Evolutionary conservation across 2,329 filamentous ascomycete species (phyloP), one percentile per base, ranked within the genome.

Genomic region (Monilinia fructigena): DNA sequence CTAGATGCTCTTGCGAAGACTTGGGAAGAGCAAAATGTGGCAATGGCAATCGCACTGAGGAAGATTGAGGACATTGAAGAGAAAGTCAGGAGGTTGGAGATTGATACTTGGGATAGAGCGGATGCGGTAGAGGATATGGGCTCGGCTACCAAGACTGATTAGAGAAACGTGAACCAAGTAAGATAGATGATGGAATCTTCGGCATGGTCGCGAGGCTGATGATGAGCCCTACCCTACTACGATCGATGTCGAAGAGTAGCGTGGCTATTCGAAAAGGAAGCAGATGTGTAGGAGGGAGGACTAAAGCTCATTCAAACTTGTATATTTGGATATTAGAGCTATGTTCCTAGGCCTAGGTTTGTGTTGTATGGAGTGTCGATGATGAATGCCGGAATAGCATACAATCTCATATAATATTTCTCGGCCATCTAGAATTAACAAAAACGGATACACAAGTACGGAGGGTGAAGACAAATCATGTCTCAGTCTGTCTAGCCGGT

Each of bases 101-200:
- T 81, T 73, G 81, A 82, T 67, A 92, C 89, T 42, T 96, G 93
- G 92, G 84, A 93, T 77, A 80, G 86, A 66, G 77, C 80, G 47
- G 89, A 85, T 75, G 91, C 91, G 1, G 84, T 89, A 38, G 91
- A 95, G 76, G 89, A 92, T 75, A 75, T 88, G 67, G 87, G 87
- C 79, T 76, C 28, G 2, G 52, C 42, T 18, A 55, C n/a, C 1
- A 47, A 48, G 52, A 14, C 18, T 63, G 26, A 63, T 35, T 23
- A 42, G n/a, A 26, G 5, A 58, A 23, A 52, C 1, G 1, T 18
- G 31, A 38, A 35, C 28, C 4, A 40, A 35, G 2, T 26, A 26
- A 12, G 26, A n/a, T 38, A 35, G 3, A 12, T 38, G 14, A 3
- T 38, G 7, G 38, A 14, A 31, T 18, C 4, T 12, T 26, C 7